Percentiles rank a stretch among this genome's conserved stretches.
These are phyloP conservation scores for Fusarium liriodendri DNA, from an alignment of 2,329 filamentous ascomycete genomes.

Conservation along the genomic window DNA sequence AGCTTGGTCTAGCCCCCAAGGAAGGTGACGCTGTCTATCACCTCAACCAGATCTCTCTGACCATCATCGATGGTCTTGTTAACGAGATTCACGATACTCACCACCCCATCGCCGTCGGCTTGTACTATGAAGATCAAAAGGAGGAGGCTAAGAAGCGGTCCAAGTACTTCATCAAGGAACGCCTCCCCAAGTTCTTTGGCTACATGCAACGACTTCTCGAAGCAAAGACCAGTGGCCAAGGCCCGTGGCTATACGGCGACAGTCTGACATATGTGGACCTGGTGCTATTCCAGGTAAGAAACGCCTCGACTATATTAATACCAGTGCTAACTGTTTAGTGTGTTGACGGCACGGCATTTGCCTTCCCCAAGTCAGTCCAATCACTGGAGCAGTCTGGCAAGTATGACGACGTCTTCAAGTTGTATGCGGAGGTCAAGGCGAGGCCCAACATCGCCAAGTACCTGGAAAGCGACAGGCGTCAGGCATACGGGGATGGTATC, in stretches of 20 bases:
- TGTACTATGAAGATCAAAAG: constrained; percentile 83
- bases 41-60: constrained; percentile 73
- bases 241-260: constrained; percentile 74
- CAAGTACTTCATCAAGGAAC: constrained; percentile 66
- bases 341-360: constrained; percentile 70
- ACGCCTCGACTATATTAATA: background rate
- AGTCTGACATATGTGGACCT: constrained; percentile 78
- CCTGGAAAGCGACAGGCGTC: constrained; percentile 71
- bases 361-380: constrained; percentile 76
- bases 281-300: constrained; percentile 75
- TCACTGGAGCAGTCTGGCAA: constrained; percentile 65
- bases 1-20: constrained; percentile 65
- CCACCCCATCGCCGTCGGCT: constrained; percentile 70
- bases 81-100: constrained; percentile 82
- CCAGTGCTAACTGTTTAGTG: constrained; percentile 47
- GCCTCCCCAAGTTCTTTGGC: constrained; percentile 78
- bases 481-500: constrained; percentile 72
- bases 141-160: constrained; percentile 69
- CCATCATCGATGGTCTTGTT: constrained; percentile 76
- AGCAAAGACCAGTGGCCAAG: constrained; percentile 64
- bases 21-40: constrained; percentile 60
- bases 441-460: constrained; percentile 76
- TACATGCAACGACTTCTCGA: constrained; percentile 76
- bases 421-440: constrained; percentile 72
- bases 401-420: constrained; percentile 70